Base-by-base conservation (phyloP, 495 filamentous ascomycete genomes). In the Geoglossum glabrum region DNA sequence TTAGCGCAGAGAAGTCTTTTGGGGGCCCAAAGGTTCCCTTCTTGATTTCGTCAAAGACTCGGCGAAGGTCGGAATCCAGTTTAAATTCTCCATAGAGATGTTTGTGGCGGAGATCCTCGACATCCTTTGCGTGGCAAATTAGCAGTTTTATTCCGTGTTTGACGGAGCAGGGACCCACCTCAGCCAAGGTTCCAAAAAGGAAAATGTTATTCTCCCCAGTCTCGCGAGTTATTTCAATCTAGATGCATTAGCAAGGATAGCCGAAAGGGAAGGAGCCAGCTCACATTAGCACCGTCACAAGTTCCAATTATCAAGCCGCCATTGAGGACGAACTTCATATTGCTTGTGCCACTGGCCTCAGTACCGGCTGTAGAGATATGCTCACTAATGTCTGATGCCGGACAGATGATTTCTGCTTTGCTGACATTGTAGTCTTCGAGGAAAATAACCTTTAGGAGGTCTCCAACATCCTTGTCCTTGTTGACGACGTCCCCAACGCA, bases 251-350 rank as follows among this genome's bases (percentile, higher is more conserved):
- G 64, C 23, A 10, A 56, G 26, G 52, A 9, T 57, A 54, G 34
- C 3, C n/a, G 46, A 9, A 5, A 30, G 54, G 55, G n/a, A 7
- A 28, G 19, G 10, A 23, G 26, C 30, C 9, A 50, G 74, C 83
- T 77, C 75, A 94, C 89, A 62, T 98, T 98, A 57, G 92, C 92
- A 65, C 92, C 92, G 64, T 98, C 92, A 68, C 89, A 95, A 38
- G 92, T 98, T 66, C 92, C 92, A 58, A 98, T 97, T 61, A 98
- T 93, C 58, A 98, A 72, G 45, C 92, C 92, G 58, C 92, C 92
- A 64, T 97, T 98, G 63, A 98, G 74, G 13, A 95, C 90, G 65
- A 98, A 98, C 68, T 98, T 98, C 92, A 98, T 98, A 79, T 97
- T 97, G 57, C 77, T 80, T 0, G 76, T 83, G 19, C 75, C 75